phyloP scores from a whole-genome alignment of 371 early-diverging fungal genomes.

The Mucor irregularis region DNA sequence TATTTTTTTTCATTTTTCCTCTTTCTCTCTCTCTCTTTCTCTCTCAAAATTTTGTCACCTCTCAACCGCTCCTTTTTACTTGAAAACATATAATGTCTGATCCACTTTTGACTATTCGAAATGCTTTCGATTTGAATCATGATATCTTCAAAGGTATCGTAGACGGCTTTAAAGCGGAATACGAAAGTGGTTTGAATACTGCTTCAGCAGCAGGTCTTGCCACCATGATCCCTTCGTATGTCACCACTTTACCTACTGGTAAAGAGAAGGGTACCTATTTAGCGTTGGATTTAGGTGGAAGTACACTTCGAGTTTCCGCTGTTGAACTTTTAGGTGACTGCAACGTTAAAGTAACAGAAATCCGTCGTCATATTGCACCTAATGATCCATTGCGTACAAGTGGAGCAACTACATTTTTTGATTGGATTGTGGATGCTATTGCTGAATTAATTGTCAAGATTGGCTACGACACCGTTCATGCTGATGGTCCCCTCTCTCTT shows the following conservation, averaged over 20 bases:
- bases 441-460: slow-evolving; percentile 30
- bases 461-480: slow-evolving; percentile 10
- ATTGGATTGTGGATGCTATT: slow-evolving; percentile 79
- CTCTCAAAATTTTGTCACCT: no score
- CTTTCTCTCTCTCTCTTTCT: slow-evolving; percentile 5
- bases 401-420: slow-evolving; percentile 78
- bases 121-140: slow-evolving; percentile 27
- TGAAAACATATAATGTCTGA: slow-evolving; percentile 5
- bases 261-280: slow-evolving; percentile 83
- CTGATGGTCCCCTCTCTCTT: slow-evolving; percentile 32
- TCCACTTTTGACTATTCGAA: slow-evolving; percentile 1
- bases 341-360: slow-evolving; percentile 48
- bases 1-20: background rate
- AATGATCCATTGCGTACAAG: slow-evolving; percentile 35
- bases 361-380: slow-evolving; percentile 63
- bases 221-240: slow-evolving; percentile 80
- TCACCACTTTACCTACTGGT: slow-evolving; percentile 76
- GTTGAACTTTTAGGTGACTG: slow-evolving; percentile 34
- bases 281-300: slow-evolving; percentile 92
- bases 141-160: slow-evolving; percentile 45
- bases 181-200: slow-evolving; percentile 45
- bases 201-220: slow-evolving; percentile 51
- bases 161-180: slow-evolving; percentile 50
- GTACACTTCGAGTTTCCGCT: slow-evolving; percentile 85
- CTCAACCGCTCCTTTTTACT: background rate